These are phyloP conservation scores for Spinacia oleracea DNA, from an alignment of 179 eudicot species.

Conservation along the genomic window DNA sequence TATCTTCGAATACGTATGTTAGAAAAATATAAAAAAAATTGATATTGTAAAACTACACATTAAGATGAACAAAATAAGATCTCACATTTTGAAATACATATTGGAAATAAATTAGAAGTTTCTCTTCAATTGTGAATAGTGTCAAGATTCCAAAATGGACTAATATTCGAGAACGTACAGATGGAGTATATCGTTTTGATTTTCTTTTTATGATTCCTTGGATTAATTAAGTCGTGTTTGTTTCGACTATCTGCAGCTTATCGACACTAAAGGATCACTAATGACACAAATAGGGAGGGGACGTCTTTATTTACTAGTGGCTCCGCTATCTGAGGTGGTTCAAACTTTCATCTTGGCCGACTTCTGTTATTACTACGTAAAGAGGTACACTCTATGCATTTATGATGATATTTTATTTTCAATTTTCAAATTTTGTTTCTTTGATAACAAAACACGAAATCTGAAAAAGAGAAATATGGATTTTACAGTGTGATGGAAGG, in stretches of 20 bases:
- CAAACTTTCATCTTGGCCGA: constrained; percentile 88
- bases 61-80: no score
- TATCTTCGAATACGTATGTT: no score
- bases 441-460: neutral
- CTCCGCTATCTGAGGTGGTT: constrained; percentile 56
- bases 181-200: neutral
- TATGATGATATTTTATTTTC: no score
- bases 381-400: constrained; percentile 38
- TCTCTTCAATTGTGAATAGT: no score
- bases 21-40: no score
- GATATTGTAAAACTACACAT: no score
- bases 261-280: constrained; percentile 56
- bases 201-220: neutral
- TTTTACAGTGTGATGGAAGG: constrained; percentile 64
- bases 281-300: constrained; percentile 60
- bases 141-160: no score
- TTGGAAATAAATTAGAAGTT: no score
- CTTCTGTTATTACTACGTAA: constrained; percentile 84
- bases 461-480: no score
- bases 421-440: neutral
- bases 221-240: neutral
- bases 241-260: constrained; percentile 43
- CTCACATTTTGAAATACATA: no score
- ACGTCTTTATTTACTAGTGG: constrained; percentile 61
- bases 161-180: no score